A percentile compares a stretch with the other conserved stretches of the same genome.
Conservation (phyloP, 2,329 filamentous ascomycete genomes). For the Aspergillus ochraceoroseus region DNA sequence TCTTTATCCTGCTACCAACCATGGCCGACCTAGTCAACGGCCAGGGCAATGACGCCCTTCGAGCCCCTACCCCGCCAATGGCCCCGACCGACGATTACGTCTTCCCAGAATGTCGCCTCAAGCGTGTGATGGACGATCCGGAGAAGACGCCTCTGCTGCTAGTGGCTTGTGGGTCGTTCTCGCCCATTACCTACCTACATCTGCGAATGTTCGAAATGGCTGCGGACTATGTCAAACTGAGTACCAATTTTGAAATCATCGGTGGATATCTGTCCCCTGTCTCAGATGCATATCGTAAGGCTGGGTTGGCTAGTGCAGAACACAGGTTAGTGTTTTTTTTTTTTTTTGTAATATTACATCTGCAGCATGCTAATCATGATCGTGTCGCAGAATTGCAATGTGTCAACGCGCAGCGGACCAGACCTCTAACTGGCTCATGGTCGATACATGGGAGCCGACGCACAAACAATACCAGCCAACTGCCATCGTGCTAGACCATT, state of each 20-base stretch:
- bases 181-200: conserved; percentile 55
- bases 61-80: conserved; percentile 21
- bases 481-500: conserved; percentile 83
- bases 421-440: conserved; percentile 74
- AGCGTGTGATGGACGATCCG: conserved; percentile 45
- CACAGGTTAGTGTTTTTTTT: conserved; percentile 51
- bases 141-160: conserved; percentile 47
- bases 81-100: conserved; percentile 40
- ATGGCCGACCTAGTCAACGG: conserved; percentile 28
- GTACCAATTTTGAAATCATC: conserved; percentile 74
- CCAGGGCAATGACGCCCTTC: conserved; percentile 30
- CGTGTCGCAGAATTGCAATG: conserved; percentile 64
- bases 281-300: conserved; percentile 72
- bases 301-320: conserved; percentile 66
- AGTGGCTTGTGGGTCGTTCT: conserved; percentile 58
- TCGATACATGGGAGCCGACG: conserved; percentile 84
- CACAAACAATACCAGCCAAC: conserved; percentile 83
- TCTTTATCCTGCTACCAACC: conserved; percentile 27
- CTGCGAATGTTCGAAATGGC: conserved; percentile 87
- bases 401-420: conserved; percentile 71
- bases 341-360: not conserved
- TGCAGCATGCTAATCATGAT: conserved; percentile 2
- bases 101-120: conserved; percentile 45
- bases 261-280: conserved; percentile 82
- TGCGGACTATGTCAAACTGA: conserved; percentile 70